Conservation (phyloP, 441 rosid genomes). For the Pelargonium australe region DNA sequence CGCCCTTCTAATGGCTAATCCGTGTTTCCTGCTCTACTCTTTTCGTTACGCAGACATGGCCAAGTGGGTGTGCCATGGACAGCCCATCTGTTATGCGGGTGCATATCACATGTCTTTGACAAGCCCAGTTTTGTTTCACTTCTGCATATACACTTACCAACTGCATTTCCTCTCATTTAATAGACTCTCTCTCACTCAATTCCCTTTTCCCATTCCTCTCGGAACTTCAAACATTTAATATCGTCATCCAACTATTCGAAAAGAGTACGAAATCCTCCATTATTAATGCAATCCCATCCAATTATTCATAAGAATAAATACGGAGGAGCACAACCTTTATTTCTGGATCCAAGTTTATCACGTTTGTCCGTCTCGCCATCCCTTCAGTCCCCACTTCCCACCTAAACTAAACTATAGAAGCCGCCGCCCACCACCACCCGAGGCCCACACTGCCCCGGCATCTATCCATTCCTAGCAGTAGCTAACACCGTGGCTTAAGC, state of each 20-base stretch:
- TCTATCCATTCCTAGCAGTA: too few species aligned
- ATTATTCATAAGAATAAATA: too few species aligned
- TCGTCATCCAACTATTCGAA: too few species aligned
- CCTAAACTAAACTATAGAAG: not conserved
- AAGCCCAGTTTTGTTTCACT: not conserved
- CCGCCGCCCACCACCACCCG: not conserved
- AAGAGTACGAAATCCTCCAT: too few species aligned
- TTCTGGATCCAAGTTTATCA: not conserved
- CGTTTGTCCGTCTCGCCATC: not conserved
- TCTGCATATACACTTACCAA: not conserved
- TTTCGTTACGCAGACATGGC: too few species aligned
- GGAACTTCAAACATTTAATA: too few species aligned
- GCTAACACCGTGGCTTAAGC: too few species aligned
- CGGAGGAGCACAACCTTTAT: not conserved
- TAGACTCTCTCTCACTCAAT: not conserved
- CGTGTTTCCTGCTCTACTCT: too few species aligned
- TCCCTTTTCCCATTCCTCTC: too few species aligned
- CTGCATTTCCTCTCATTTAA: not conserved
- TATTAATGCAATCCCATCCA: too few species aligned
- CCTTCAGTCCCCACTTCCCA: not conserved
- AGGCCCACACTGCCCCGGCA: too few species aligned
- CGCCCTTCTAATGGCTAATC: too few species aligned
- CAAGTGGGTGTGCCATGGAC: not conserved
- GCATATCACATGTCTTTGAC: not conserved
- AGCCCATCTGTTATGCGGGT: not conserved